Percentiles rank a stretch among this genome's conserved stretches.
phyloP scores from a whole-genome alignment of 345 rosid species.

The Linum tenue region DNA sequence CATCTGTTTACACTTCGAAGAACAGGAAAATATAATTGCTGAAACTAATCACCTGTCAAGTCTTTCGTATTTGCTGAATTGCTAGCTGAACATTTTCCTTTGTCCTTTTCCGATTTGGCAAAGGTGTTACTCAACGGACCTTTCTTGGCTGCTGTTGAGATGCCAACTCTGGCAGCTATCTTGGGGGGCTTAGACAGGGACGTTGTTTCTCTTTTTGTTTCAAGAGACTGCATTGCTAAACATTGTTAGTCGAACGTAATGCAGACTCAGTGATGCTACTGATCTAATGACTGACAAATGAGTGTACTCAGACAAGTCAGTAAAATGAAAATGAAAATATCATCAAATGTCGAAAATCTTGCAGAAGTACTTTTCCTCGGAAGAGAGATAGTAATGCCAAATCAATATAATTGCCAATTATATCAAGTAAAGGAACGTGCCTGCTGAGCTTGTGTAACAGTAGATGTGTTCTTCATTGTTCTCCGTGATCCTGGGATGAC shows the following conservation, averaged over 20 bases:
- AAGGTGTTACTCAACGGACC: conserved; percentile 41
- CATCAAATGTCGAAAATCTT: not conserved
- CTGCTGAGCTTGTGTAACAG: conserved; percentile 32
- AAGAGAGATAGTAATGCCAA: not conserved
- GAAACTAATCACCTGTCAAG: conserved; percentile 4
- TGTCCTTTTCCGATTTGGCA: conserved; percentile 43
- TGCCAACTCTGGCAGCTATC: conserved; percentile 23
- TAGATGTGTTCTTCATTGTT: conserved; percentile 36
- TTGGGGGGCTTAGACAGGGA: conserved; percentile 44
- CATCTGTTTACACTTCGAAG: not conserved
- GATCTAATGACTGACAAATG: not conserved
- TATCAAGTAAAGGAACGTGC: conserved; percentile 17
- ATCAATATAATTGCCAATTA: not conserved
- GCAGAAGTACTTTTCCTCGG: not conserved
- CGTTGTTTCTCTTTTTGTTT: conserved; percentile 29
- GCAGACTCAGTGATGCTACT: conserved; percentile 1
- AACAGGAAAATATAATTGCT: conserved; percentile 2
- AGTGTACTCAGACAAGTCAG: too few relatives aligned
- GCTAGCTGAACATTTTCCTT: conserved; percentile 29
- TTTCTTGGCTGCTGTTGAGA: conserved; percentile 40
- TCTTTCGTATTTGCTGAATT: conserved; percentile 7
- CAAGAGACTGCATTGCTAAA: conserved; percentile 26
- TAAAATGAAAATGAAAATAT: not conserved
- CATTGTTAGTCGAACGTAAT: conserved; percentile 10
- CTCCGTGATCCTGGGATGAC: conserved; percentile 34